Evolutionary conservation across 306 rosid genomes (phyloP).

Genomic region (Corylus americana): DNA sequence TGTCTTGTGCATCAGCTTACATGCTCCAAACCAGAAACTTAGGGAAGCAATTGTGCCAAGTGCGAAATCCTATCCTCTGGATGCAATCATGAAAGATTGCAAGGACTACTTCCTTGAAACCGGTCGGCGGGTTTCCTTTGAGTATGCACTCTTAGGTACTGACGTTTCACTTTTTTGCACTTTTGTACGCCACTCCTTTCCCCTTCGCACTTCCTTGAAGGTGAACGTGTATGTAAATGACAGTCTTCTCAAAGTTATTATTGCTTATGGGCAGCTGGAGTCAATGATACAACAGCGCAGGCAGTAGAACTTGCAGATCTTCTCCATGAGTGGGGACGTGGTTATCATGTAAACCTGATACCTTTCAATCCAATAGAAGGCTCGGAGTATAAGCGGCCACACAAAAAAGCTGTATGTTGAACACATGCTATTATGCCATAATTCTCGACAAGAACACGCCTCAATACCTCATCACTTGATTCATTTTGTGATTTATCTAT

Average conservation of each 20-base stretch:
- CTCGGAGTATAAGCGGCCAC: slow-evolving; percentile 84
- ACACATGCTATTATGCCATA: slow-evolving; percentile 1
- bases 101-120: slow-evolving; percentile 72
- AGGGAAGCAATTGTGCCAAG: slow-evolving; percentile 95
- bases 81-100: slow-evolving; percentile 85
- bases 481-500: neutral
- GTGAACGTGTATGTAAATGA: slow-evolving; percentile 16
- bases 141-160: slow-evolving; percentile 95
- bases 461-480: slow-evolving; percentile 6
- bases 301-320: slow-evolving; percentile 84
- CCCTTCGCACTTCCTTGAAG: slow-evolving; percentile 6
- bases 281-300: slow-evolving; percentile 78
- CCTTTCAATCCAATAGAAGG: slow-evolving; percentile 97
- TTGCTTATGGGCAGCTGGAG: slow-evolving; percentile 75
- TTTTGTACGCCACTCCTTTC: slow-evolving; percentile 1
- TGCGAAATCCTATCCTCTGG: slow-evolving; percentile 90
- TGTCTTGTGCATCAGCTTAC: slow-evolving; percentile 61
- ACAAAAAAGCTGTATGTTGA: slow-evolving; percentile 69
- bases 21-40: slow-evolving; percentile 96
- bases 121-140: slow-evolving; percentile 81
- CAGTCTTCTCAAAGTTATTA: slow-evolving; percentile 13
- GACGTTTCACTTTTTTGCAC: slow-evolving; percentile 12
- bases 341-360: slow-evolving; percentile 87
- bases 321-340: slow-evolving; percentile 63
- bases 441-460: slow-evolving; percentile 16